A percentile compares a stretch with the other conserved stretches of the same genome.
These are phyloP conservation scores for Leishmania tropica DNA, from an alignment of 208 protist genomes.

Conservation along the genomic window DNA sequence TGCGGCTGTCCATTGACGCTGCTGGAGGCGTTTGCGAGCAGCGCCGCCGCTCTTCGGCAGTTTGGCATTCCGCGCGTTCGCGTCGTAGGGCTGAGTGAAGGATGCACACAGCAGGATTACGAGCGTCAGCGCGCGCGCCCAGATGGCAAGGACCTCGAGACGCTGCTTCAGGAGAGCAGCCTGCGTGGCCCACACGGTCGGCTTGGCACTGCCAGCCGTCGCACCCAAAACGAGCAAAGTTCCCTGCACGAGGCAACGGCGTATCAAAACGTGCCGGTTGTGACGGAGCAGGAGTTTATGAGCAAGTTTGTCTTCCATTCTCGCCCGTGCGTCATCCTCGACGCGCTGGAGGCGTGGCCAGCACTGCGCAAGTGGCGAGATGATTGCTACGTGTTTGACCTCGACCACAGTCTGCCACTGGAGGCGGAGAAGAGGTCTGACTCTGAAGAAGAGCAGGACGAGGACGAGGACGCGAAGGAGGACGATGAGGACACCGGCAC, in stretches of 20 bases:
- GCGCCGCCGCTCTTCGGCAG: conserved; percentile 61
- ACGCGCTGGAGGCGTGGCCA: conserved; percentile 71
- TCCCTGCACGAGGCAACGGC: conserved; percentile 8
- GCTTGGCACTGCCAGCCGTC: conserved; percentile 15
- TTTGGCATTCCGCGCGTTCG: conserved; percentile 75
- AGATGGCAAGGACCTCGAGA: conserved; percentile 32
- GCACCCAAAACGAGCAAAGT: conserved; percentile 10
- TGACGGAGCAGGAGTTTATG: conserved; percentile 85
- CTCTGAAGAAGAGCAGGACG: conserved; percentile 18
- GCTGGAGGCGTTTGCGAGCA: conserved; percentile 66
- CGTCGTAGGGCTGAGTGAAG: conserved; percentile 62
- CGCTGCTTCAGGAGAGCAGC: conserved; percentile 31
- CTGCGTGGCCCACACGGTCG: conserved; percentile 10
- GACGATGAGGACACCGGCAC: conserved; percentile 10
- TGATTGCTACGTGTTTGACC: conserved; percentile 79
- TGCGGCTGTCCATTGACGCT: conserved; percentile 33
- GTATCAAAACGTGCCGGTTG: conserved; percentile 29
- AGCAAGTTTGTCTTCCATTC: conserved; percentile 85
- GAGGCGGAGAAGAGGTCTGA: conserved; percentile 23
- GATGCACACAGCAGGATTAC: conserved; percentile 29
- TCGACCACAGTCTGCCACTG: conserved; percentile 55
- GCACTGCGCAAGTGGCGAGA: conserved; percentile 73
- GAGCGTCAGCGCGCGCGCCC: conserved; percentile 14
- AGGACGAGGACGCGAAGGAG: conserved; percentile 30
- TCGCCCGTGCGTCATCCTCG: conserved; percentile 80